phyloP scores from a whole-genome alignment of 2,329 filamentous ascomycete species.

The Rutstroemia sp. region DNA sequence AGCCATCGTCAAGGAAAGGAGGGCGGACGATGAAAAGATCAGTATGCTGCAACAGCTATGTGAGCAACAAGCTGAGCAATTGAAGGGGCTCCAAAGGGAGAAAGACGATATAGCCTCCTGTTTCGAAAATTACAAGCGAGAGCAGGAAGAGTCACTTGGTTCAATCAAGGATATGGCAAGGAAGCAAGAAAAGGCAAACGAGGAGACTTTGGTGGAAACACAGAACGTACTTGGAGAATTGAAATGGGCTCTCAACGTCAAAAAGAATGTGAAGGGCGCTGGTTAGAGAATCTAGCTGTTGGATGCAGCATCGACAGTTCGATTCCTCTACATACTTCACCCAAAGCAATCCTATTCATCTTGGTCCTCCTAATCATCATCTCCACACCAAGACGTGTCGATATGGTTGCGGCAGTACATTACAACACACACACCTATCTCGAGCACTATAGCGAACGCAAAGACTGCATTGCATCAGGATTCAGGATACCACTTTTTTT shows the following conservation, averaged over 20 bases:
- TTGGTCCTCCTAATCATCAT: background rate
- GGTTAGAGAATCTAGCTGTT: constrained; percentile 32
- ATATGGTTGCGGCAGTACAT: background rate
- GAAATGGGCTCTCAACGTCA: constrained; percentile 64
- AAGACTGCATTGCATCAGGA: constrained; percentile 11
- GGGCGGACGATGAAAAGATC: constrained; percentile 55
- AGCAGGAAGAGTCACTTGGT: constrained; percentile 54
- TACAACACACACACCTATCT: background rate
- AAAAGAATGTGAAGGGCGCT: constrained; percentile 51
- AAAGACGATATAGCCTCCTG: constrained; percentile 53
- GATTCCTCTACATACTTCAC: background rate
- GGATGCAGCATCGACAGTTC: background rate
- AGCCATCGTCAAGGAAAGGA: constrained; percentile 47
- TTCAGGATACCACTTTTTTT: constrained; percentile 9
- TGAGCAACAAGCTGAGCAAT: constrained; percentile 65
- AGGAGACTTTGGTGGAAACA: constrained; percentile 49
- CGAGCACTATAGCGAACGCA: background rate
- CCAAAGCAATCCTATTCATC: background rate
- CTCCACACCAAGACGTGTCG: background rate
- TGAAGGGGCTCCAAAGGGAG: constrained; percentile 50
- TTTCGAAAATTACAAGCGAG: constrained; percentile 57
- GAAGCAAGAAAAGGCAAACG: constrained; percentile 53
- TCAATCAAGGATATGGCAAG: constrained; percentile 51
- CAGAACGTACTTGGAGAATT: constrained; percentile 58
- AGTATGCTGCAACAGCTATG: constrained; percentile 59